Base-by-base conservation (phyloP, 163 green algal species). In the Smithsoniella earleae region DNA sequence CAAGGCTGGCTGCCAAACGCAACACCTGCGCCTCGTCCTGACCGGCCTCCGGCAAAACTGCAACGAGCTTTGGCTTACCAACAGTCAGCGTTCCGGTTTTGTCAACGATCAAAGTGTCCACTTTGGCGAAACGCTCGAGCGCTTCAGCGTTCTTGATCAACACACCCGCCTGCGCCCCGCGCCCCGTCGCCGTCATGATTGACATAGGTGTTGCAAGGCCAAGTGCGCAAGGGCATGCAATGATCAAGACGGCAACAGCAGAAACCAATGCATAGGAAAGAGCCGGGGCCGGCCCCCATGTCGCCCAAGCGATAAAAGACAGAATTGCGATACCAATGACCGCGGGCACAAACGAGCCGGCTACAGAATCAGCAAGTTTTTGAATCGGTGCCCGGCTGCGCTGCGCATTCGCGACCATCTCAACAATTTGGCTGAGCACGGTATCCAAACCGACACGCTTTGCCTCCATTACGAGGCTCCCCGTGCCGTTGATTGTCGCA, bases 61-160 rank as follows among this genome's bases (percentile, higher is more conserved):
- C n/a, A n/a, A 13, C 5, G 27, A 36, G 65, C 3, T 45, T 33
- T 2, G 89, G 90, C 8, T 73, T 80, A 31, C 93, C 93, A 0
- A 54, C 63, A 0, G 88, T 95, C 1, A 95, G 74, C 6, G 87
- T 92, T 13, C 84, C 84, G 2, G 84, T 91, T 85, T 93, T 92
- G 77, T 93, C 86, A 46, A 3, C 16, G 46, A 66, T 31, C 16
- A 4, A 3, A 4, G 78, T 82, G 46, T 84, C 52, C 22, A 97
- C 81, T 5, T 92, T 82, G 74, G 83, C 72, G 3, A 89, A 90
- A 1, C 82, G 79, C 81, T 98, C 90, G 55, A 97, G 74, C 0
- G 85, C 86, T 20, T 94, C 90, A 27, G 86, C 90, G 20, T 46
- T 90, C 83, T 97, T 97, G 78, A 96, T 95, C 4, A 97, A 81